These are phyloP conservation scores for Tanozyma kutaoensis DNA, from an alignment of 805 yeast species.

Conservation along the genomic window DNA sequence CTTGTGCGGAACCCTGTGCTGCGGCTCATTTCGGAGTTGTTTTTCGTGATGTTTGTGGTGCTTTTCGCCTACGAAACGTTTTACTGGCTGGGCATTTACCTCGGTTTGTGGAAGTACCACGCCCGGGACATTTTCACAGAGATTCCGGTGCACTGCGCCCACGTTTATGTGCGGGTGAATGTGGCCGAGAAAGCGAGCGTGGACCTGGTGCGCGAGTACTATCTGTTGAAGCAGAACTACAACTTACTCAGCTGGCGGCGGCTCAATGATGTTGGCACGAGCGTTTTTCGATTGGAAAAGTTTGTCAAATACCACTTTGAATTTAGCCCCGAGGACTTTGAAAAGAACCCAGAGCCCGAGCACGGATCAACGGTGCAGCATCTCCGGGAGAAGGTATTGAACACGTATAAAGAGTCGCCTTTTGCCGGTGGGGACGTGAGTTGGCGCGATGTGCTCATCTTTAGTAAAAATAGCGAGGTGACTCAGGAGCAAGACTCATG, in stretches of 20 bases:
- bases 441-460: slow-evolving; percentile 16
- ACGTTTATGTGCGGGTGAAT: slow-evolving; percentile 44
- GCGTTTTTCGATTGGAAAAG: slow-evolving; percentile 7
- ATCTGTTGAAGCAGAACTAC: slow-evolving; percentile 12
- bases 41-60: slow-evolving; percentile 5
- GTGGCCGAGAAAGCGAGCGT: slow-evolving; percentile 10
- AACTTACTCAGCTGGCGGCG: slow-evolving; percentile 8
- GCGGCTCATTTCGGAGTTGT: slow-evolving; percentile 5
- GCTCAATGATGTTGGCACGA: slow-evolving; percentile 7
- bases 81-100: slow-evolving; percentile 29
- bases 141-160: slow-evolving; percentile 70
- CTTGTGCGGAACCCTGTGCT: slow-evolving; percentile 7
- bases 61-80: slow-evolving; percentile 23
- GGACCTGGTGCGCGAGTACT: slow-evolving; percentile 13
- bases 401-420: slow-evolving; percentile 34
- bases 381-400: slow-evolving; percentile 42
- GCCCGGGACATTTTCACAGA: slow-evolving; percentile 55
- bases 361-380: slow-evolving; percentile 57
- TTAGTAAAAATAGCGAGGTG: slow-evolving; percentile 15
- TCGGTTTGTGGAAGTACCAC: slow-evolving; percentile 33
- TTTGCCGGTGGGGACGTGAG: slow-evolving; percentile 9
- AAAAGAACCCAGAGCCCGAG: slow-evolving; percentile 43
- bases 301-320: slow-evolving; percentile 51
- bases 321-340: slow-evolving; percentile 72
- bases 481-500: slow-evolving; percentile 7